phyloP scores from a whole-genome alignment of 805 yeast genomes.

The Candida ascalaphidarum region DNA sequence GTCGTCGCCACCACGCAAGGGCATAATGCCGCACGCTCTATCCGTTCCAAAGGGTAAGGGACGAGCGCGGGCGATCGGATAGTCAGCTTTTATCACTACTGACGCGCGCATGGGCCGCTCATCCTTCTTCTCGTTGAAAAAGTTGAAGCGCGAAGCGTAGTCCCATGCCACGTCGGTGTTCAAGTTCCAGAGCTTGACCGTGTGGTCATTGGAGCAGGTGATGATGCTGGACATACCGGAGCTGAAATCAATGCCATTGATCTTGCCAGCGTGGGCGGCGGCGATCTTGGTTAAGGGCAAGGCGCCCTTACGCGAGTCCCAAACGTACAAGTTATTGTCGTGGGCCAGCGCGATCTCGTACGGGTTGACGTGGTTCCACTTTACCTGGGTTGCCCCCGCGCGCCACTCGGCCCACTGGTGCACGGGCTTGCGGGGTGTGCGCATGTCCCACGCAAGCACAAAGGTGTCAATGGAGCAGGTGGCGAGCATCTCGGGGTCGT shows the following conservation, averaged over 20 bases:
- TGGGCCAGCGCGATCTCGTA: slow-evolving; percentile 81
- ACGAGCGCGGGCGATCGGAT: slow-evolving; percentile 86
- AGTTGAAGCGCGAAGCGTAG: slow-evolving; percentile 9
- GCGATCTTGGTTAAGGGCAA: slow-evolving; percentile 55
- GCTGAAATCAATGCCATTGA: slow-evolving; percentile 84
- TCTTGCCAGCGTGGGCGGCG: slow-evolving; percentile 73
- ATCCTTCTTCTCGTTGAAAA: slow-evolving; percentile 7
- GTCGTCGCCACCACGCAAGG: slow-evolving; percentile 77
- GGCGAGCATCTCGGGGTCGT: slow-evolving; percentile 77
- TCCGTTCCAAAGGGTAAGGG: slow-evolving; percentile 79
- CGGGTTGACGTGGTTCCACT: slow-evolving; percentile 78
- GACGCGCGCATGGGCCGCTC: too few relatives aligned
- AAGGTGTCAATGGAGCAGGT: slow-evolving; percentile 91
- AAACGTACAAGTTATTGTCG: slow-evolving; percentile 67
- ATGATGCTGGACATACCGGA: slow-evolving; percentile 52
- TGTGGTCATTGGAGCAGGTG: slow-evolving; percentile 80
- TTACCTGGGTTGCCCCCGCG: slow-evolving; percentile 91
- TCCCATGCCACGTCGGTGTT: slow-evolving; percentile 12
- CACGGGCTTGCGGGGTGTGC: slow-evolving; percentile 69
- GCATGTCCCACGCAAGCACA: slow-evolving; percentile 84
- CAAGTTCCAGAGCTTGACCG: slow-evolving; percentile 74
- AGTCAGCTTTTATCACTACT: slow-evolving; percentile 58
- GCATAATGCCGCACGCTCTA: slow-evolving; percentile 77
- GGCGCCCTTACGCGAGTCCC: slow-evolving; percentile 87
- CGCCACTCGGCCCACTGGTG: slow-evolving; percentile 87